Conservation (phyloP, 1,284 basidiomycete genomes). For the Afroboletus lepidellus region DNA sequence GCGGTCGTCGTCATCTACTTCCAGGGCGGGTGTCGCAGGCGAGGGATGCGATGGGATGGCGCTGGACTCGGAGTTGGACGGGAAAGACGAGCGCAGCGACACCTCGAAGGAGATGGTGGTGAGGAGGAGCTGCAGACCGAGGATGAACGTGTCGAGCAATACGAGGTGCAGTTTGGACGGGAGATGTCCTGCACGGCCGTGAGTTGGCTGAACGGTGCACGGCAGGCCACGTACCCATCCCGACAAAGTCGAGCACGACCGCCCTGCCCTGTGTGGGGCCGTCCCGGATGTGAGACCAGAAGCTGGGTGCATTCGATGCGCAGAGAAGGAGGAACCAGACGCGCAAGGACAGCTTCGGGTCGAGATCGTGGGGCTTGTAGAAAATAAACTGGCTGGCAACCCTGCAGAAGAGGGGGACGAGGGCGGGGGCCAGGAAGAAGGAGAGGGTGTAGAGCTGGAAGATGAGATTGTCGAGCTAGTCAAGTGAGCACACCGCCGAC, state of each 20-base stretch:
- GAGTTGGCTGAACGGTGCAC: conserved; percentile 8
- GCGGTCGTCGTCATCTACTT: conserved; percentile 24
- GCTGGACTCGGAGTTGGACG: conserved; percentile 28
- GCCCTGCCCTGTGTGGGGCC: conserved; percentile 53
- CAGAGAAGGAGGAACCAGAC: conserved; percentile 61
- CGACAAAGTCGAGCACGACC: conserved; percentile 73
- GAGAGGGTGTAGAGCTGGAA: conserved; percentile 73
- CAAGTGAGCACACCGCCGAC: conserved; percentile 16
- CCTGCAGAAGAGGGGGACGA: conserved; percentile 55
- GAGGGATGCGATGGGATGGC: conserved; percentile 25
- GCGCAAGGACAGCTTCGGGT: conserved; percentile 57
- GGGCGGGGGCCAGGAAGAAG: conserved; percentile 69
- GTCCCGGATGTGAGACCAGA: conserved; percentile 59
- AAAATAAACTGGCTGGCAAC: conserved; percentile 62
- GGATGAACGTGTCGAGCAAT: conserved; percentile 61
- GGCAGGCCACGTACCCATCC: conserved; percentile 53
- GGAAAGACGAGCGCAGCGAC: conserved; percentile 34
- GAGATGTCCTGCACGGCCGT: conserved; percentile 44
- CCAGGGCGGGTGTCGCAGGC: conserved; percentile 23
- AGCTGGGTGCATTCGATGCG: conserved; percentile 53
- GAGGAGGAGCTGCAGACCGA: conserved; percentile 62
- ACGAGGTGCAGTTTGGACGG: conserved; percentile 65
- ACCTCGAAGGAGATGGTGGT: conserved; percentile 67
- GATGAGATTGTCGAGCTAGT: conserved; percentile 64
- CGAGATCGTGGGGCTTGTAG: conserved; percentile 60